Base-by-base conservation (phyloP, 441 rosid species). In the Pelargonium cotyledonis region DNA sequence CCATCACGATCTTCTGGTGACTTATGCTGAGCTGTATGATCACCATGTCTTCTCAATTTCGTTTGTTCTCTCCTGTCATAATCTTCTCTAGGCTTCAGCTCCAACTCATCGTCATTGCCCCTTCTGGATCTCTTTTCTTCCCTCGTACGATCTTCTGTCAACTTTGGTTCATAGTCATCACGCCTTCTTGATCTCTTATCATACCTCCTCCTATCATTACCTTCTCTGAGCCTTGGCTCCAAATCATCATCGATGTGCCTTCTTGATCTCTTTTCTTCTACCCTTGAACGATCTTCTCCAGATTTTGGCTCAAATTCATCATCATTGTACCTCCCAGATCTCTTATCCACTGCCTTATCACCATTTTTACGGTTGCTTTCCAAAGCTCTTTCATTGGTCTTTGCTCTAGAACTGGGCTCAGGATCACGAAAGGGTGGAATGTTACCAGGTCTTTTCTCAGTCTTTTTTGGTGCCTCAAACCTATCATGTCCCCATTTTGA, bases 401-500 rank as follows among this genome's bases (percentile, higher is more conserved):
- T 78, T 44, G 68, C 76, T 69, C 76, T 74, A 35, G 62, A 77
- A 58, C 12, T 43, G 23, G 63, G n/a, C 67, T 47, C 66, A n/a
- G 70, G 70, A 26, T 35, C 58, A 16, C 47, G 15, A 0, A 38
- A 10, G 35, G 7, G 18, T 15, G 65, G 31, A n/a, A 19, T 55
- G 12, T 67, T 66, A 47, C 78, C 80, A 73, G 73, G 77, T 68
- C 73, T 75, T 74, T 71, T 74, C 47, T 82, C 82, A 10, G 65
- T 75, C 80, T 69, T 79, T 41, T 73, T 79, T 62, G 81, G 71
- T 68, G 80, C 89, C 53, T 84, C 87, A 77, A 82, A 89, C 77
- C 76, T 85, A 72, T 85, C 92, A 77, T 88, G 85, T 43, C 85
- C 91, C 96, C 92, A 86, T 74, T 21, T 84, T 16, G 86, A 72